Conservation (phyloP, 306 rosid species). For the Ormosia emarginata region DNA sequence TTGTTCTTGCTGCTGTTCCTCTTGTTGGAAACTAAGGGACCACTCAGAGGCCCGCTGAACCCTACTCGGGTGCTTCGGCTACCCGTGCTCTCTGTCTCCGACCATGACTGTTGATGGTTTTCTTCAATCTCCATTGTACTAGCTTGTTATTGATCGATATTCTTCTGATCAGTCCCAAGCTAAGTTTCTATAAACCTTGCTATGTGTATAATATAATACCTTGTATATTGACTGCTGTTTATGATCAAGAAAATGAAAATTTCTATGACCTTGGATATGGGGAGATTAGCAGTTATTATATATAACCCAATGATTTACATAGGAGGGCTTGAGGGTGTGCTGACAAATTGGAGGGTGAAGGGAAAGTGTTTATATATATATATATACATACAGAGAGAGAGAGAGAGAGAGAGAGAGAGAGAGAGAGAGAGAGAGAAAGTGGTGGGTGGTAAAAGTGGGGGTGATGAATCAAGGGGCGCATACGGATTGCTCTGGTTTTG, state of each 20-base stretch:
- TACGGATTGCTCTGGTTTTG: conserved; percentile 24
- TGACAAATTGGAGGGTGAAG: background rate
- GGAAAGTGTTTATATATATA: background rate
- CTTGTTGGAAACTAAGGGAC: conserved; percentile 40
- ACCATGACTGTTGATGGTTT: conserved; percentile 46
- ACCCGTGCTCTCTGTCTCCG: conserved; percentile 55
- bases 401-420: too few species aligned
- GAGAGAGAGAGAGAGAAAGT: background rate
- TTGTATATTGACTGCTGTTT: background rate
- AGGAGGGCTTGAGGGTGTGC: background rate
- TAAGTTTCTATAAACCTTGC: background rate
- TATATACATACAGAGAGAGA: too few species aligned
- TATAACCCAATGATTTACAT: background rate
- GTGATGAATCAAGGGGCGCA: conserved; percentile 60
- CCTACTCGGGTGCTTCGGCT: conserved; percentile 43
- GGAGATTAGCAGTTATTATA: background rate
- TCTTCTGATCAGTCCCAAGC: background rate
- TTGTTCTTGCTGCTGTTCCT: conserved; percentile 46
- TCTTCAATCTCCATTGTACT: conserved; percentile 63
- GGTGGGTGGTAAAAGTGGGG: conserved; percentile 5
- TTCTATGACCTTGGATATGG: background rate
- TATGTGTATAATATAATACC: too few species aligned
- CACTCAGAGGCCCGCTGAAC: conserved; percentile 60
- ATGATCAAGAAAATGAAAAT: background rate
- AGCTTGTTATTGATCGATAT: background rate